A percentile compares a stretch with the other conserved stretches of the same genome.
These are phyloP conservation scores for Trichoderma harzianum DNA, from an alignment of 2,329 filamentous ascomycete genomes.

Conservation along the genomic window DNA sequence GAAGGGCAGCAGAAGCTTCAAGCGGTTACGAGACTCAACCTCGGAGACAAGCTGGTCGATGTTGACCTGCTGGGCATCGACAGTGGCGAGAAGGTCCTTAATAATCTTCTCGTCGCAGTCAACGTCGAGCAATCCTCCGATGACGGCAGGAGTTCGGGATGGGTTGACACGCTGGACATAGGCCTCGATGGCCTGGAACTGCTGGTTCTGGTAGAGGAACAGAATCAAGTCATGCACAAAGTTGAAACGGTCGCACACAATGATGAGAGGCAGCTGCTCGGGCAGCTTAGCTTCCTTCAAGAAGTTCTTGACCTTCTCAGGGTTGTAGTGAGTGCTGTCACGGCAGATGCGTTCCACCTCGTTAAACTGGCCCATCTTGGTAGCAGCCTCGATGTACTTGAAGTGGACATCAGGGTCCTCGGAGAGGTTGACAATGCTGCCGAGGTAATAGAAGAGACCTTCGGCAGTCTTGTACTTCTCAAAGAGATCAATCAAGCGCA, in stretches of 20 bases:
- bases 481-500: constrained; percentile 83
- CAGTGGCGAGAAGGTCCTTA: constrained; percentile 82
- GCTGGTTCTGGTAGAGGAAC: constrained; percentile 97
- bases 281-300: constrained; percentile 90
- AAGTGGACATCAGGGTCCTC: constrained; percentile 95
- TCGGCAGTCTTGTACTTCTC: constrained; percentile 98
- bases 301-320: constrained; percentile 98
- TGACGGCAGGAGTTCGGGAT: constrained; percentile 81
- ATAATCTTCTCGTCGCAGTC: constrained; percentile 97
- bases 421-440: constrained; percentile 94
- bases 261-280: constrained; percentile 94
- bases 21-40: constrained; percentile 91
- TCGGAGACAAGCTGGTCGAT: constrained; percentile 92
- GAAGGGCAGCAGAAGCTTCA: constrained; percentile 95
- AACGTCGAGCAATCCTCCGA: constrained; percentile 90
- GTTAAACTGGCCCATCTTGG: constrained; percentile 86
- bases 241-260: constrained; percentile 98
- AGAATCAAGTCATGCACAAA: constrained; percentile 96
- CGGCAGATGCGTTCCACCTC: constrained; percentile 97
- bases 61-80: constrained; percentile 79
- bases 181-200: constrained; percentile 97
- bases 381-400: constrained; percentile 98
- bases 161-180: constrained; percentile 98
- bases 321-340: constrained; percentile 84
- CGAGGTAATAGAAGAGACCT: constrained; percentile 96